A percentile compares a stretch with the other conserved stretches of the same genome.
These are phyloP conservation scores for grape (Vitis vinifera) DNA, from an alignment of 164 flowering plant genomes.

Conservation along the genomic window DNA sequence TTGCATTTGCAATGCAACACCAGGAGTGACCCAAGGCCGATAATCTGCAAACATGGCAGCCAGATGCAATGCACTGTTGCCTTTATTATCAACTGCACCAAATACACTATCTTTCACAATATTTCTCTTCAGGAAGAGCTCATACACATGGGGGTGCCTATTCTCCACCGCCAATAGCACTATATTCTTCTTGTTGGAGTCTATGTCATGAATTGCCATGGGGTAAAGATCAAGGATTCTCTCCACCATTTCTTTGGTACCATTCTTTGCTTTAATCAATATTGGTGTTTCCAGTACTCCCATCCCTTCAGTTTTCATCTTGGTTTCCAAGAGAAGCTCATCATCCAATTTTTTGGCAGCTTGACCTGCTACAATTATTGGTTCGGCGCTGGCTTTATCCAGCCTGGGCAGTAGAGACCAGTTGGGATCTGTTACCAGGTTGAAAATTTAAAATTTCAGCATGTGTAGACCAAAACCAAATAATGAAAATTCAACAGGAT, in stretches of 20 bases:
- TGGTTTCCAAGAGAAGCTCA: background rate
- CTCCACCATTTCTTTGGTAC: slow-evolving; percentile 41
- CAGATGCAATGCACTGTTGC: slow-evolving; percentile 45
- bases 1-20: slow-evolving; percentile 50
- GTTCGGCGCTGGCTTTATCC: too few species aligned
- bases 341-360: too few species aligned
- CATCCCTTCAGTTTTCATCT: background rate
- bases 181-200: slow-evolving; percentile 31
- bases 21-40: slow-evolving; percentile 47
- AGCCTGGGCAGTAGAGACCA: too few species aligned
- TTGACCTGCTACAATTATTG: too few species aligned
- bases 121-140: slow-evolving; percentile 14
- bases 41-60: slow-evolving; percentile 32
- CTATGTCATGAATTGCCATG: slow-evolving; percentile 33
- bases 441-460: too few species aligned
- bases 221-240: slow-evolving; percentile 30
- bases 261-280: slow-evolving; percentile 37
- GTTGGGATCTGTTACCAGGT: too few species aligned
- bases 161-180: slow-evolving; percentile 43
- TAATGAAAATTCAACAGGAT: too few species aligned
- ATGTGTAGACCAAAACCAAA: too few species aligned
- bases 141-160: slow-evolving; percentile 41
- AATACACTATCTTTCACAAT: slow-evolving; percentile 27
- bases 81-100: slow-evolving; percentile 29
- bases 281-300: slow-evolving; percentile 30